Evolutionary conservation across 2,329 filamentous ascomycete genomes (phyloP).

Genomic region (Nigrospora oryzae): DNA sequence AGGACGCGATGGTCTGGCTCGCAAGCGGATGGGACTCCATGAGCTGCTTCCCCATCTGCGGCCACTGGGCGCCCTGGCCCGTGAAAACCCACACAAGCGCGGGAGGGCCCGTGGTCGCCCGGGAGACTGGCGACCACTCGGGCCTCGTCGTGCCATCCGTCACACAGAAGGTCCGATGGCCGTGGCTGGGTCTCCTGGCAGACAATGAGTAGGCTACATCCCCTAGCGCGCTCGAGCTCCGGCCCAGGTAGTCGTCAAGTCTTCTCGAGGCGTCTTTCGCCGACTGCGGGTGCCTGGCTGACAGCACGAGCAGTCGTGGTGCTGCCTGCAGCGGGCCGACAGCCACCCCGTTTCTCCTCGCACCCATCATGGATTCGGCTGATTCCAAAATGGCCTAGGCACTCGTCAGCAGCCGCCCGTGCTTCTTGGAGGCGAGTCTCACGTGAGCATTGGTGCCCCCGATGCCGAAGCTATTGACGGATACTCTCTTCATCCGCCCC

Average conservation of each 20-base stretch:
- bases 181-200: neutral
- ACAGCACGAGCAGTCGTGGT: neutral
- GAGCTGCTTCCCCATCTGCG: neutral
- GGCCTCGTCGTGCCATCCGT: neutral
- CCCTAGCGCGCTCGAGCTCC: neutral
- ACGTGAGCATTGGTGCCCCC: slow-evolving; percentile 17
- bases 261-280: neutral
- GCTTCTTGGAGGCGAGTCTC: slow-evolving; percentile 7
- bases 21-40: neutral
- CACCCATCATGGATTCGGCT: neutral
- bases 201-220: neutral
- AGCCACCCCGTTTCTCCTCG: neutral
- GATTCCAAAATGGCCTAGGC: too few relatives aligned
- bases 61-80: neutral
- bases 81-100: neutral
- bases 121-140: neutral
- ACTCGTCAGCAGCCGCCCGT: too few relatives aligned
- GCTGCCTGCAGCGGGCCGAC: neutral
- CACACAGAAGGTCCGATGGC: neutral
- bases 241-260: neutral
- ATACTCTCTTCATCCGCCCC: slow-evolving; percentile 8
- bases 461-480: slow-evolving; percentile 19
- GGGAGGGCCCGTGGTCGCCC: neutral
- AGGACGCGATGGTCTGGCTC: neutral
- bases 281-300: neutral